Base-by-base conservation (phyloP, 1,284 basidiomycete species). In the Papiliotrema terrestris region DNA sequence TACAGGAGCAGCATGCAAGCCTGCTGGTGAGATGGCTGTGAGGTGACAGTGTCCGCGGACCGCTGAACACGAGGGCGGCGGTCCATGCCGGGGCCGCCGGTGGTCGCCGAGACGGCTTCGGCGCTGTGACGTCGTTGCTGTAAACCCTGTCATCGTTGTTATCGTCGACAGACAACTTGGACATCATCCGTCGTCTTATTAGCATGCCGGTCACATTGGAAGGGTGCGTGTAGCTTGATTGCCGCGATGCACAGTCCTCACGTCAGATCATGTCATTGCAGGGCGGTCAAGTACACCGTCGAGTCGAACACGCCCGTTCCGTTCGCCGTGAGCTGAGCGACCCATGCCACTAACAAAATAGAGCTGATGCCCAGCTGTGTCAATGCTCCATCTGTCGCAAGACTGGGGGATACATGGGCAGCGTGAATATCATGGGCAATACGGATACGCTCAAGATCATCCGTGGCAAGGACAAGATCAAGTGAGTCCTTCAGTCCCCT, bases 341-440 rank as follows among this genome's bases (percentile, higher is more conserved):
- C 37, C 23, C 35, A 38, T n/a, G 8, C 36, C 20, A n/a, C 13
- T 3, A 23, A 13, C 5, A 3, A 23, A 8, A 20, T n/a, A 22
- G 46, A 5, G 32, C 32, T 42, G 19, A 25, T 35, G 5, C 4
- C 8, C 25, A 71, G 69, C 23, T 73, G 13, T 76, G 74, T 56
- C 71, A 72, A 59, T 77, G 75, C 56, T 69, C 68, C 43, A 76
- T 77, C 60, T 77, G 75, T 55, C 67, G 75, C 32, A 77, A 77
- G 55, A 62, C 63, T 3, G 74, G 74, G 15, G 75, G 75, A 9
- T 77, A 76, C 60, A 73, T 74, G 69, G 75, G 75, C 43, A 68
- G 66, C 46, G 62, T 71, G 44, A 73, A 75, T 54, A 73, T 74
- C 45, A 75, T 77, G 75, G 75, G 75, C 23, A 72, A 75, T 50